phyloP scores from a whole-genome alignment of 106 monocot species.

The Xerophyta viscosa region DNA sequence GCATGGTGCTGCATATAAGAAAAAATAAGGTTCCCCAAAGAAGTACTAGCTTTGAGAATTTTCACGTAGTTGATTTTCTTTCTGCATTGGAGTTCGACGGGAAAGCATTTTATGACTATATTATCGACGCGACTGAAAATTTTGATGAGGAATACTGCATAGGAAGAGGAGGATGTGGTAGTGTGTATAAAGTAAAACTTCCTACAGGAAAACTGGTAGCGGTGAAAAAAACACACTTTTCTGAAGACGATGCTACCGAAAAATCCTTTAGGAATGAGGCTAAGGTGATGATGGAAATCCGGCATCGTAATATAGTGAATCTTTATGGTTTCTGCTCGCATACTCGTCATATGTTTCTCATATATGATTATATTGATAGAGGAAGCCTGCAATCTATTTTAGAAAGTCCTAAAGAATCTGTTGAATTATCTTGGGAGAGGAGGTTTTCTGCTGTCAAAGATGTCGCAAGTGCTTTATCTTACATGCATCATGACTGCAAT shows the following conservation, averaged over 20 bases:
- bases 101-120: constrained; percentile 1
- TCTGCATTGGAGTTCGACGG: constrained; percentile 10
- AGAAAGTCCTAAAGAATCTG: not conserved
- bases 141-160: constrained; percentile 22
- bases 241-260: constrained; percentile 5
- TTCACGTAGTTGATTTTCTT: constrained; percentile 9
- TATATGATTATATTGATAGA: constrained; percentile 27
- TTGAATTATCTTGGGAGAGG: constrained; percentile 9
- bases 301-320: constrained; percentile 22
- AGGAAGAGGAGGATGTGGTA: constrained; percentile 16
- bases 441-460: constrained; percentile 10
- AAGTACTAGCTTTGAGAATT: not conserved
- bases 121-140: constrained; percentile 21
- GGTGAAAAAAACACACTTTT: constrained; percentile 14
- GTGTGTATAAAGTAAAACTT: constrained; percentile 15
- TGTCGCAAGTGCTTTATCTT: constrained; percentile 14
- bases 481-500: constrained; percentile 14
- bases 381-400: constrained; percentile 11
- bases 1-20: too few relatives aligned
- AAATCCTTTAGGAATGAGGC: constrained; percentile 13
- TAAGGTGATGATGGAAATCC: constrained; percentile 1
- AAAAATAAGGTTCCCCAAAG: not conserved
- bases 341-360: constrained; percentile 3
- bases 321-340: constrained; percentile 22
- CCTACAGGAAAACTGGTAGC: constrained; percentile 5